Percentiles rank a stretch among this genome's conserved stretches.
These are phyloP conservation scores for Thielaviopsis punctulata DNA, from an alignment of 2,329 filamentous ascomycete species.

Conservation along the genomic window DNA sequence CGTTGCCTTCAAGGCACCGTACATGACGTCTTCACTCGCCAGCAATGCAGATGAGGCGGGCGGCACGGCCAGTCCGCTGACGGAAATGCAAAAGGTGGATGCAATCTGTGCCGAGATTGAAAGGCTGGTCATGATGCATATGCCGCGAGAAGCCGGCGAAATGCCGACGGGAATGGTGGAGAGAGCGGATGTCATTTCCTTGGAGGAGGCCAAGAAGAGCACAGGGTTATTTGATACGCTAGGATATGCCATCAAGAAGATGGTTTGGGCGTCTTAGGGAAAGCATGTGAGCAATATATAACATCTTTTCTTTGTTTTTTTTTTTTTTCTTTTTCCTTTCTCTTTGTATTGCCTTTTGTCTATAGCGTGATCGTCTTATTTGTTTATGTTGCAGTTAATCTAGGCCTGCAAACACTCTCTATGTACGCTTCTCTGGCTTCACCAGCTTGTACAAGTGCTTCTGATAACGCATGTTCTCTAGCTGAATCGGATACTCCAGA, in stretches of 20 bases:
- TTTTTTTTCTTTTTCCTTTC: constrained; percentile 1
- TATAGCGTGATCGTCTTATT: not conserved
- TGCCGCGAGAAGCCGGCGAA: constrained; percentile 25
- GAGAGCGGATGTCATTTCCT: constrained; percentile 57
- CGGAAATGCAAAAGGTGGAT: constrained; percentile 38
- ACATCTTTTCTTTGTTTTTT: constrained; percentile 1
- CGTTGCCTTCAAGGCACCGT: constrained; percentile 39
- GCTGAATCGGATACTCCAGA: constrained; percentile 61
- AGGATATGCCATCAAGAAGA: constrained; percentile 79
- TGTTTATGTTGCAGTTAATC: no score
- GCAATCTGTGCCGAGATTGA: constrained; percentile 63
- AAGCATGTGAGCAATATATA: not conserved
- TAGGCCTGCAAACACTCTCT: no score
- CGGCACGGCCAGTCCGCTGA: constrained; percentile 23
- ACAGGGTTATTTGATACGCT: constrained; percentile 76
- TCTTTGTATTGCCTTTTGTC: no score
- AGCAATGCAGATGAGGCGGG: constrained; percentile 26
- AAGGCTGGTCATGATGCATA: constrained; percentile 36
- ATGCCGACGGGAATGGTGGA: constrained; percentile 32
- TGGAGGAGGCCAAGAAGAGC: constrained; percentile 71
- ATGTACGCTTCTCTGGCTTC: not conserved
- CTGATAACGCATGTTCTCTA: constrained; percentile 95
- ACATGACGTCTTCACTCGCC: constrained; percentile 34
- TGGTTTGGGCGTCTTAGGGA: constrained; percentile 55
- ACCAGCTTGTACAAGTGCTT: constrained; percentile 54